Conservation (phyloP, 225 moss, liverwort and hornwort genomes). For the Physcomitrium patens region DNA sequence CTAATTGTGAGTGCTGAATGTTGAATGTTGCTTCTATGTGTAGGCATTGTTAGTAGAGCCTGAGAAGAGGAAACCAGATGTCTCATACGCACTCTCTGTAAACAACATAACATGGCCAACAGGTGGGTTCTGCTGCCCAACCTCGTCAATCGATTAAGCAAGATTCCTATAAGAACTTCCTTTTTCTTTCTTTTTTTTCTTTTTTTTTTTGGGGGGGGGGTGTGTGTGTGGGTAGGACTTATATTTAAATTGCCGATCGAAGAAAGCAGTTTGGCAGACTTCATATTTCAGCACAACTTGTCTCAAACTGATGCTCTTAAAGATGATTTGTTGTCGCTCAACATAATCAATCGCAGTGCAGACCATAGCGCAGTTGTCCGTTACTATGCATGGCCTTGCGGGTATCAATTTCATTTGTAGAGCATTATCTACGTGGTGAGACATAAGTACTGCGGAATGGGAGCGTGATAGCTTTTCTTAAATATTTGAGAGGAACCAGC, state of each 20-base stretch:
- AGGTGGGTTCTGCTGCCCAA: constrained; percentile 39
- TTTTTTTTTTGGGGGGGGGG: background rate
- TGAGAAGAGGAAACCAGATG: constrained; percentile 66
- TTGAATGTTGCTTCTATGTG: constrained; percentile 45
- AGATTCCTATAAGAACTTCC: constrained; percentile 29
- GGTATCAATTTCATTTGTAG: background rate
- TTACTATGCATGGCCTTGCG: background rate
- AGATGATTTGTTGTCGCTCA: constrained; percentile 69
- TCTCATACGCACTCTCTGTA: constrained; percentile 53
- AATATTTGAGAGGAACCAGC: background rate
- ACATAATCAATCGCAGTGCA: constrained; percentile 22
- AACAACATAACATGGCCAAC: constrained; percentile 33
- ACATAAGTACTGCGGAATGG: background rate
- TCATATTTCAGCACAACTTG: constrained; percentile 67
- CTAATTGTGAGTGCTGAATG: constrained; percentile 34
- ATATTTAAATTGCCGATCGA: constrained; percentile 68
- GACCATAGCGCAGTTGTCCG: constrained; percentile 19
- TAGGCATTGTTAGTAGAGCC: constrained; percentile 77
- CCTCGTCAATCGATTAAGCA: constrained; percentile 13
- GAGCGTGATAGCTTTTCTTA: constrained; percentile 1
- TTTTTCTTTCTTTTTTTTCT: constrained; percentile 17
- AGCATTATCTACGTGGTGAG: background rate
- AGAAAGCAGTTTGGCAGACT: constrained; percentile 81
- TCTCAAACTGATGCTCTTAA: constrained; percentile 68
- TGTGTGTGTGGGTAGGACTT: constrained; percentile 70